These are phyloP conservation scores for Shiraia sp. DNA, from an alignment of 2,329 filamentous ascomycete species.

Conservation along the genomic window DNA sequence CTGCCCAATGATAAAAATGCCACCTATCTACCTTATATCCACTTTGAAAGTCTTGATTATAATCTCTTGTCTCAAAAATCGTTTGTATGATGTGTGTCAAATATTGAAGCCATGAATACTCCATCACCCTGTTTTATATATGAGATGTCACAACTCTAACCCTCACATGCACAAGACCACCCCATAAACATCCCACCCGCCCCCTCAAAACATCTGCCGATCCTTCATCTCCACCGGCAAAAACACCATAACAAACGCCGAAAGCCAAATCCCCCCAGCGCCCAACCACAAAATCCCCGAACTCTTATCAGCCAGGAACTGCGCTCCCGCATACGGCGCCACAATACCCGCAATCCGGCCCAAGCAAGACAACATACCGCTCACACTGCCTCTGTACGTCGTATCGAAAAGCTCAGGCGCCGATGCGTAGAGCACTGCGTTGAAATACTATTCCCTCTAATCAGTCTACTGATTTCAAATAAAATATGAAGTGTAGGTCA, in stretches of 20 bases:
- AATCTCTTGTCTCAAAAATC: too few relatives aligned
- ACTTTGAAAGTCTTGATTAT: too few relatives aligned
- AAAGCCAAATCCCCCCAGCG: slow-evolving; percentile 35
- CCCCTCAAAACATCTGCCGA: slow-evolving; percentile 36
- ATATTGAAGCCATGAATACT: too few relatives aligned
- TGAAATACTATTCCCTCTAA: slow-evolving; percentile 25
- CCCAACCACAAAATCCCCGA: slow-evolving; percentile 36
- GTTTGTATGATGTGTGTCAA: too few relatives aligned
- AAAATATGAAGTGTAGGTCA: too few relatives aligned
- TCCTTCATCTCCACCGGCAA: slow-evolving; percentile 36
- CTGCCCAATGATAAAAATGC: too few relatives aligned
- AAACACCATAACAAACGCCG: slow-evolving; percentile 33
- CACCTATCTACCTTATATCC: too few relatives aligned
- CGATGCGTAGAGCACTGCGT: slow-evolving; percentile 34
- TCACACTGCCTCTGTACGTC: slow-evolving; percentile 33
- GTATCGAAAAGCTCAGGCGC: slow-evolving; percentile 36
- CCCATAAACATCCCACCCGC: too few relatives aligned
- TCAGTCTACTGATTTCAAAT: not conserved
- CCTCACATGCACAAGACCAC: too few relatives aligned
- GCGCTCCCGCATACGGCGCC: slow-evolving; percentile 32
- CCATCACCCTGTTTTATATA: too few relatives aligned
- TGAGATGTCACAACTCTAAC: too few relatives aligned
- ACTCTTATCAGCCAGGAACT: slow-evolving; percentile 21
- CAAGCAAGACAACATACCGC: slow-evolving; percentile 34
- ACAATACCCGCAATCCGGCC: slow-evolving; percentile 34